Evolutionary conservation across 129 eudicot genomes (phyloP), one percentile per base, ranked within the genome.

Genomic region (Escallonia rubra): DNA sequence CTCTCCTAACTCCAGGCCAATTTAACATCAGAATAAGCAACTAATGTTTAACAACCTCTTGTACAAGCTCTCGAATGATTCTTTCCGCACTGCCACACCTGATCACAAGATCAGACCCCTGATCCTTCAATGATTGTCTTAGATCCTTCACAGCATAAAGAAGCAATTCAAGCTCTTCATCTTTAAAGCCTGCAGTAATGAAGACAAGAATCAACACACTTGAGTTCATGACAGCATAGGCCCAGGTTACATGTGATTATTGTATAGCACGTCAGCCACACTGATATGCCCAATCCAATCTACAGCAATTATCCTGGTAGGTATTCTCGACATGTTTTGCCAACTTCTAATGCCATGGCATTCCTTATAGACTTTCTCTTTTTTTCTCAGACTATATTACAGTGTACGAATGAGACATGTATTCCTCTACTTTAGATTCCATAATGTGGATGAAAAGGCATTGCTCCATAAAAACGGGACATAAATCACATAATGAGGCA

Each of bases 31-130:
- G 65, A 81, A 74, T 44, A 71, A 86, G 78, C 70, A 76, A 67
- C 69, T 71, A 61, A 80, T 58, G 72, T 75, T 52, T 83, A 83
- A 78, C 86, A 70, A 91, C 98, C 98, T 92, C 95, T 72, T 81
- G 80, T 38, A 80, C 86, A 74, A 92, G 94, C 61, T 83, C 82
- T 43, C 71, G 79, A 40, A 88, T 77, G 67, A 86, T 79, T 68
- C 44, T 56, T 82, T 92, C 98, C 46, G 91, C 82, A 65, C 39
- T 80, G 57, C 98, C 98, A 8, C 74, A 83, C 84, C 89, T 86
- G 79, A 88, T 82, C 95, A 92, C 86, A 80, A 92, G 78, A 89
- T 88, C 80, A 57, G 96, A 83, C 13, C 98, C 98, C 72, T 73
- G 72, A 75, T 78, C 87, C 72, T 85, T 83, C 61, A 92, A 76